A percentile compares a stretch with the other conserved stretches of the same genome.
Evolutionary conservation across 169 alveolate genomes (phyloP).

Genomic region (Babesia bovis): DNA sequence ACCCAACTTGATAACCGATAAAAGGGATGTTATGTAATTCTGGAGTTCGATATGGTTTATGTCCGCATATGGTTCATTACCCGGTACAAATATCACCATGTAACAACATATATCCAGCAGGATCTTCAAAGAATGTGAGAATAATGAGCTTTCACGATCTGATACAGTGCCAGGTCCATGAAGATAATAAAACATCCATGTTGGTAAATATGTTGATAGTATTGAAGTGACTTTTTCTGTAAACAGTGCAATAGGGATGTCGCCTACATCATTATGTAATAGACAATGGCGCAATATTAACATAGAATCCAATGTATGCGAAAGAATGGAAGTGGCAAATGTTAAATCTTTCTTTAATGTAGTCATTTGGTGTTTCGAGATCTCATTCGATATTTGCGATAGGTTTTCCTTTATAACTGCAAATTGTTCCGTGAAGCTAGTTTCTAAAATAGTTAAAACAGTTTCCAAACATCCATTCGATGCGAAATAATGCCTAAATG

Average conservation of each 20-base stretch:
- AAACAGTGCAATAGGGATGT: not conserved
- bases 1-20: not conserved
- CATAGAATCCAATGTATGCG: slow-evolving; percentile 34
- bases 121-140: not conserved
- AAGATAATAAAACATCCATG: slow-evolving; percentile 10
- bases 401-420: slow-evolving; percentile 10
- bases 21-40: not conserved
- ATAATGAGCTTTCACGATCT: slow-evolving; percentile 4
- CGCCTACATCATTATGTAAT: not conserved
- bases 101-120: slow-evolving; percentile 11
- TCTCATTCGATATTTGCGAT: not conserved
- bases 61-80: not conserved
- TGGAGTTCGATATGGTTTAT: too few relatives aligned
- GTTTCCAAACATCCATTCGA: slow-evolving; percentile 13
- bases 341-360: slow-evolving; percentile 20
- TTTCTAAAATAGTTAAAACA: slow-evolving; percentile 10
- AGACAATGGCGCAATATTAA: slow-evolving; percentile 39
- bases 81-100: not conserved
- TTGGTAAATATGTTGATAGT: not conserved
- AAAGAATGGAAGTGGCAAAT: slow-evolving; percentile 30
- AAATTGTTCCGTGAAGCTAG: slow-evolving; percentile 38
- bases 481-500: slow-evolving; percentile 12
- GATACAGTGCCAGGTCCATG: not conserved
- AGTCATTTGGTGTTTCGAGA: not conserved
- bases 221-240: not conserved